A percentile compares a stretch with the other conserved stretches of the same genome.
Evolutionary conservation across 306 rosid species (phyloP).

Genomic region (Vicia villosa): DNA sequence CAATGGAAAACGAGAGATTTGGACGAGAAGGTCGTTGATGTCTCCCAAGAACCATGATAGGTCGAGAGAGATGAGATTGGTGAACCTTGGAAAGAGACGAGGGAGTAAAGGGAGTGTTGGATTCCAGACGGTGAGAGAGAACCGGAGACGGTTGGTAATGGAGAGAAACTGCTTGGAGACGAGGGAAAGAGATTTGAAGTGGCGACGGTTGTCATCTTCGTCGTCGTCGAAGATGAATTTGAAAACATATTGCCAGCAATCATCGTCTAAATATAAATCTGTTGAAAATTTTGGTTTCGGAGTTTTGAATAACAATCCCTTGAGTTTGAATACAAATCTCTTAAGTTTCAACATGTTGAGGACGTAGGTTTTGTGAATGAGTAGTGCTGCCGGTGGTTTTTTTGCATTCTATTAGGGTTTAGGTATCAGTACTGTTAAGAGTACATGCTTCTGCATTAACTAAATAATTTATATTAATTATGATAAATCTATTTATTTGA

Average conservation of each 20-base stretch:
- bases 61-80: neutral
- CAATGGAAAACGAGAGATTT: conserved; percentile 39
- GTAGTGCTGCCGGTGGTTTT: too few species aligned
- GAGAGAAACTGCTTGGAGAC: conserved; percentile 53
- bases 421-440: too few species aligned
- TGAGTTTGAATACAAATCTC: too few species aligned
- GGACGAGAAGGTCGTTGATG: conserved; percentile 36
- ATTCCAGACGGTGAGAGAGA: conserved; percentile 35
- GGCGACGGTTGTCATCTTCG: neutral
- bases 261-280: too few species aligned
- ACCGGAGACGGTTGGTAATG: conserved; percentile 20
- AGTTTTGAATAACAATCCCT: too few species aligned
- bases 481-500: too few species aligned
- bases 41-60: conserved; percentile 40
- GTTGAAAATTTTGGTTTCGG: too few species aligned
- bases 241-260: neutral
- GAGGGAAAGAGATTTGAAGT: conserved; percentile 47
- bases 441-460: too few species aligned
- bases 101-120: conserved; percentile 32
- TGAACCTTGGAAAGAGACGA: conserved; percentile 50
- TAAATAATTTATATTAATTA: too few species aligned
- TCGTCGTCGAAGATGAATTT: neutral
- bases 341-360: too few species aligned
- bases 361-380: too few species aligned
- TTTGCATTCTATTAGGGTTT: too few species aligned